phyloP scores from a whole-genome alignment of 2,329 filamentous ascomycete genomes.

The Leptoxyphium fumago region DNA sequence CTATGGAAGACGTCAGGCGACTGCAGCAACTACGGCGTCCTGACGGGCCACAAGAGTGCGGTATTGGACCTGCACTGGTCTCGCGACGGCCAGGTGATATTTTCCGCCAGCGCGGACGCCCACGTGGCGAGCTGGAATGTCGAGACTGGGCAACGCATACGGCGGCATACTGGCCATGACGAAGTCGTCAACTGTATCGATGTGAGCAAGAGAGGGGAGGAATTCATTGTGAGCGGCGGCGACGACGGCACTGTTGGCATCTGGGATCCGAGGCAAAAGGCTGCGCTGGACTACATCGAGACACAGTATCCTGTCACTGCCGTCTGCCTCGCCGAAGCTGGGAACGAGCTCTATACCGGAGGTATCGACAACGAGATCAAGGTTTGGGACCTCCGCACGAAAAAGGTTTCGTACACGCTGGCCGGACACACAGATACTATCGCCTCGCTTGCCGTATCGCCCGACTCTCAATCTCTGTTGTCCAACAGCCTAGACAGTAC shows the following conservation, averaged over 20 bases:
- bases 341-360: conserved; percentile 87
- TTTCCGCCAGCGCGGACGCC: conserved; percentile 86
- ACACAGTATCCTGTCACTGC: conserved; percentile 89
- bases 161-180: conserved; percentile 82
- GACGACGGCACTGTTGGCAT: conserved; percentile 90
- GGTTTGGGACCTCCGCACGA: conserved; percentile 92
- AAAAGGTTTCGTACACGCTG: conserved; percentile 74
- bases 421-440: conserved; percentile 83
- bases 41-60: conserved; percentile 82
- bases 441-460: conserved; percentile 79
- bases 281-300: conserved; percentile 73
- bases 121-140: conserved; percentile 90
- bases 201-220: conserved; percentile 76
- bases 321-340: conserved; percentile 79
- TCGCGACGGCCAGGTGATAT: conserved; percentile 78
- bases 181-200: conserved; percentile 91
- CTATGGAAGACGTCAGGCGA: conserved; percentile 86
- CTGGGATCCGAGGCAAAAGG: conserved; percentile 88
- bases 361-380: conserved; percentile 96
- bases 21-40: conserved; percentile 84
- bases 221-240: conserved; percentile 77
- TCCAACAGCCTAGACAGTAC: conserved; percentile 93
- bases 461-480: conserved; percentile 76
- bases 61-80: conserved; percentile 93
- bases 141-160: conserved; percentile 80